Percentiles rank a stretch among this genome's conserved stretches.
Evolutionary conservation across 208 protist genomes (phyloP).

Genomic region (Acanthamoeba castellanii): DNA sequence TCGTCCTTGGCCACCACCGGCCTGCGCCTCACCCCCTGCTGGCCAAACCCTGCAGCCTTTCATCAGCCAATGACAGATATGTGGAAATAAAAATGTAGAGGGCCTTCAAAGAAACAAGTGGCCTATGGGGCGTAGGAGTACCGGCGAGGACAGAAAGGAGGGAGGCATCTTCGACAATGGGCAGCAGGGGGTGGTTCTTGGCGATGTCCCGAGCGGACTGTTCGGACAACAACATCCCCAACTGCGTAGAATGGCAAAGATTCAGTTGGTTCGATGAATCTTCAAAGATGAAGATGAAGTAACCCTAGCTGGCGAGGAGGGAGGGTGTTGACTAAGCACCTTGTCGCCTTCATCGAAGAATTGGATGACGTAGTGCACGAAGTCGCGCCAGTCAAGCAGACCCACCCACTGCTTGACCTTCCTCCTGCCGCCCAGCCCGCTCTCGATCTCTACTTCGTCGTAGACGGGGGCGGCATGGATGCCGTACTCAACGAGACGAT

Average conservation of each 20-base stretch:
- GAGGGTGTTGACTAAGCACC: neutral
- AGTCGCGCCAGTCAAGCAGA: constrained; percentile 50
- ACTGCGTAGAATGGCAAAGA: no score
- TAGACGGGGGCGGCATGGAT: constrained; percentile 65
- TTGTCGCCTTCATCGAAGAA: neutral
- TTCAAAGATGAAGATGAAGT: no score
- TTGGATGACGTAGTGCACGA: constrained; percentile 15
- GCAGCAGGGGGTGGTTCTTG: neutral
- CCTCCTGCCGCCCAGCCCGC: neutral
- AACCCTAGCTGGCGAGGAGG: no score
- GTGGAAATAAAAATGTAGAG: neutral
- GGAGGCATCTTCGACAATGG: neutral
- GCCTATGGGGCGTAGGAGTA: neutral
- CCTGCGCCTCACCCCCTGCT: neutral
- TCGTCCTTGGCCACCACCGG: constrained; percentile 7
- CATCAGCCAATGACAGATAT: no score
- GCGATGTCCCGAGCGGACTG: neutral
- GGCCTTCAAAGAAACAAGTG: no score
- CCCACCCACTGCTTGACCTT: constrained; percentile 11
- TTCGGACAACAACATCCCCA: neutral
- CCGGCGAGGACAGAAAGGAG: constrained; percentile 3
- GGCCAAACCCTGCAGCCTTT: neutral
- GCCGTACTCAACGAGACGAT: neutral
- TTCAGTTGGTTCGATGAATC: no score
- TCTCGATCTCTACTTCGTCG: neutral